A percentile compares a stretch with the other conserved stretches of the same genome.
phyloP scores from a whole-genome alignment of 1,139 yeast genomes.

The Magnusiomyces sp. region DNA sequence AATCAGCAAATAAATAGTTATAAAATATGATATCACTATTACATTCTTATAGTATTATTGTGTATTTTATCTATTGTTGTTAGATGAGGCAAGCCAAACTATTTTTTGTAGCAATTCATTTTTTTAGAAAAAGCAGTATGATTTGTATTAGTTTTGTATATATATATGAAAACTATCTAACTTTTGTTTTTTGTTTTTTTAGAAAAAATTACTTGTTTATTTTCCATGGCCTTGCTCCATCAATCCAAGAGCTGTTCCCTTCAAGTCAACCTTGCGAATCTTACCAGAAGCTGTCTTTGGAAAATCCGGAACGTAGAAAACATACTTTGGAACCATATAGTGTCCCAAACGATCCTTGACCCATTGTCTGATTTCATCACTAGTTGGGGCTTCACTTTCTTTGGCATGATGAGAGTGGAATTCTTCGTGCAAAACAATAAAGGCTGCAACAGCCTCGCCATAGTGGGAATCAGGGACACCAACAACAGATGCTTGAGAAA shows the following conservation, averaged over 20 bases:
- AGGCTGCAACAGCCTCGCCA: conserved; percentile 31
- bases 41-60: too few species aligned
- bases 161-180: not conserved
- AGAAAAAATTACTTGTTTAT: not conserved
- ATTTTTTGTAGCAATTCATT: too few species aligned
- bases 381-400: conserved; percentile 2
- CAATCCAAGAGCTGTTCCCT: conserved; percentile 16
- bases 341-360: conserved; percentile 27
- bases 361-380: conserved; percentile 20
- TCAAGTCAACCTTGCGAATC: conserved; percentile 29
- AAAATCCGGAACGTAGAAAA: conserved; percentile 26
- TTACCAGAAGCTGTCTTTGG: conserved; percentile 33
- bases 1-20: too few species aligned
- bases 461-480: conserved; percentile 29
- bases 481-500: conserved; percentile 29
- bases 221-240: conserved; percentile 2
- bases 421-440: conserved; percentile 21
- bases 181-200: not conserved
- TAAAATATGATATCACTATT: not conserved
- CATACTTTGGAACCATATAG: conserved; percentile 28
- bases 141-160: not conserved
- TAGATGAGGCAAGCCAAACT: too few species aligned
- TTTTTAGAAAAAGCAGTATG: not conserved
- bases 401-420: conserved; percentile 9
- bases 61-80: too few species aligned